Evolutionary conservation across 306 rosid species (phyloP), one percentile per base, ranked within the genome.

Genomic region (Rosa chinensis): DNA sequence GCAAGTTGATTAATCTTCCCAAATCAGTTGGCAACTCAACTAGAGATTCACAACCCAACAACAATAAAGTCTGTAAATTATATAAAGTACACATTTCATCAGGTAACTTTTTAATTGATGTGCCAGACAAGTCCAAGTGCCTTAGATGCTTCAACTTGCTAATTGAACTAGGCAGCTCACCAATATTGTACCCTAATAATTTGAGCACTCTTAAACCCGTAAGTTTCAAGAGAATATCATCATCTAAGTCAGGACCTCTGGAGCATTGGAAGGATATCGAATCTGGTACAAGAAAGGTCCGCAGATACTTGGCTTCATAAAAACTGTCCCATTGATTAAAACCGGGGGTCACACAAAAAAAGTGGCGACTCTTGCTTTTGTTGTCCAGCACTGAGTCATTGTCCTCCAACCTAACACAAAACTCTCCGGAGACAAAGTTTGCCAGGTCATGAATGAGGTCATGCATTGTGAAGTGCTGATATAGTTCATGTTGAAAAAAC

Each of bases 51-150:
- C 83, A 80, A 40, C 35, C 2, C 0, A 25, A 11, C 76, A 80
- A 13, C n/a, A 74, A 0, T 3, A 74, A n/a, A 0, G 79, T 75
- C 3, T 74, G 84, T 69, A 80, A 67, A 45, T 67, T 67, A 61
- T 66, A 55, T 13, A 80, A 10, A 43, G n/a, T 74, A 45, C 79
- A 44, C 42, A 72, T 32, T 0, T 62, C 10, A 4, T 73, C 40
- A 0, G 79, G 83, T 13, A 80, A 67, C 49, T 66, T 56, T 42
- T 32, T 11, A 11, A 80, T 67, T 0, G 20, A 5, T 25, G 83
- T 67, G 2, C 4, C 0, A 52, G 79, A 74, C 28, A 80, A 3
- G 63, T 74, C 66, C 6, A 61, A 8, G 66, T 61, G 37, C 16
- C 39, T 61, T 3, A 61, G 16, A 23, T 28, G 32, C 32, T 28